Evolutionary conservation across 73 alveolate genomes (phyloP), one percentile per base, ranked within the genome.

Genomic region (Diophrys appendiculata): DNA sequence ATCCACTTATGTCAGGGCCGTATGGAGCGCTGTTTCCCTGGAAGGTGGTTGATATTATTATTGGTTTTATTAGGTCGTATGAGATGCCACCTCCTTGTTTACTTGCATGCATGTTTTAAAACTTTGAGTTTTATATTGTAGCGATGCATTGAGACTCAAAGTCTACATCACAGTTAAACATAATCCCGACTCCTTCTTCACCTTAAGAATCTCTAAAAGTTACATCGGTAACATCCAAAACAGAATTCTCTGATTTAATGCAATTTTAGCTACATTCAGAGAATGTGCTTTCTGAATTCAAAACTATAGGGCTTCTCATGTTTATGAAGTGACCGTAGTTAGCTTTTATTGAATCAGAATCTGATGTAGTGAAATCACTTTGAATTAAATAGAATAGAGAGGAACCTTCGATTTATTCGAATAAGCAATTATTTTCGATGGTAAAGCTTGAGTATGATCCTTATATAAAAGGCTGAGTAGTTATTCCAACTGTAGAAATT

Each of bases 1-100:
- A 72, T 29, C 81, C 52, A 27, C 72, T 71, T 72, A 72, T 27
- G 29, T 72, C 68, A 22, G 81, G 53, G 24, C 81, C 81, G 25
- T 72, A 72, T 22, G 32, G 29, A 11, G 81, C 81, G 23, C 25
- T 27, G 71, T 72, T 72, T 0, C 18, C 0, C 2, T 5, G 18
- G 53, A 43, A 43, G 2, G 24, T 34, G 28, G 18, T n/a, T 3
- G 22, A 43, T 5, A 18, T 43, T 5, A 43, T 43, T 43, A 11
- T 5, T 5, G 18, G 5, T 5, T 5, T 5, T 5, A 11, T 11
- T 5, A 43, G 60, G 18, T 43, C 18, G 60, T 43, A 43, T 5
- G 60, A 43, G 5, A 43, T 43, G 5, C n/a, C 60, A 11, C 60
- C 60, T 43, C 60, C 60, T 43, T 43, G 5, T 5, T 11, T 5